Evolutionary conservation across 2,329 filamentous ascomycete species (phyloP), one percentile per base, ranked within the genome.

Genomic region (Thermoascus crustaceus): DNA sequence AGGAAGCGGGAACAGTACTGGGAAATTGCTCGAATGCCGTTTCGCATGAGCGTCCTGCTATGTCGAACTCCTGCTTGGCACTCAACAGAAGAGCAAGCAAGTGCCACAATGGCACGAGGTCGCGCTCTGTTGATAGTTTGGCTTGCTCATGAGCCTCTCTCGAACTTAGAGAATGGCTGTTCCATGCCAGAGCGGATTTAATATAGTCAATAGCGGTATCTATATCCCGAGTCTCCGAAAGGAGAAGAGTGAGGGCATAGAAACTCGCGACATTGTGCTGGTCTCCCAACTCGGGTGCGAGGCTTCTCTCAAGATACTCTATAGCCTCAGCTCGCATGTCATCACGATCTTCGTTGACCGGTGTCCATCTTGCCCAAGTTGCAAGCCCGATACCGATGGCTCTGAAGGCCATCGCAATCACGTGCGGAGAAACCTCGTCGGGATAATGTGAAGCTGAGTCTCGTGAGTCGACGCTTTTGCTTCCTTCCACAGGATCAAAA

Each of bases 21-120:
- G 80, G 78, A 50, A 94, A 93, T 53, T 94, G 85, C 47, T 94
- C 87, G 53, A 96, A 83, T 3, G 87, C 88, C 17, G 85, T 87
- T 54, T 94, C 86, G 48, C 88, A 96, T 20, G 87, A 82, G 50
- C 81, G 80, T 18, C 77, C 74, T 2, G 91, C 88, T 57, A 84
- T 82, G 32, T 76, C 67, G 49, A 84, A 94, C 43, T 95, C 87
- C 46, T 94, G 83, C 44, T 84, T 79, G 1, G 87, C 85, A 46
- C 85, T 94, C 19, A 96, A 65, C 14, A 96, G 69, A 16, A 98
- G 70, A 0, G 86, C 81, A 30, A 98, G 71, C 10, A 98, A 71
- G 66, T 98, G 91, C 88, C 91, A 95, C 16, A 95, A 63, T 2
- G 88, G 81, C 16, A 96, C 78, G n/a, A 76, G 51, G 42, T 72